Evolutionary conservation across 148 eudicot genomes (phyloP), one percentile per base, ranked within the genome.

Genomic region (Spergularia marina): DNA sequence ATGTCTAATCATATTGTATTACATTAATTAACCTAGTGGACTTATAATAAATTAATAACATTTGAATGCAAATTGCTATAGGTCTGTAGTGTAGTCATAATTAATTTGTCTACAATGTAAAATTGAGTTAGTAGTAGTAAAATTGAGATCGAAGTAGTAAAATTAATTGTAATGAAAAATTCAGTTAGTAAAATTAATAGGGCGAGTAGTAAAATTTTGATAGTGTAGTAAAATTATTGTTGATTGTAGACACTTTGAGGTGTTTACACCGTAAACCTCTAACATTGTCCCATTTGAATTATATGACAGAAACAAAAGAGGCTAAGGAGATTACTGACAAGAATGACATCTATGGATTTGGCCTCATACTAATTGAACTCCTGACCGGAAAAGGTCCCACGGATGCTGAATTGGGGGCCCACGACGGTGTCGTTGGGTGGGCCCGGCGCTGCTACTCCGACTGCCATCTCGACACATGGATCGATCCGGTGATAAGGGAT

Each of bases 391-490:
- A 61, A 69, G 79, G 79, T 4, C 89, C 91, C 6, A 73, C 12
- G 5, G 93, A 86, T n/a, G 13, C 76, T 2, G 89, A 84, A 76
- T 72, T 87, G 8, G 95, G 88, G 18, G 68, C 53, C 80, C 91
- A 87, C 6, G 82, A 84, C 21, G 85, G 81, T 60, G 47, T 93
- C 12, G 83, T 91, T 2, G 92, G 78, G 53, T 93, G 98, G 96
- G 96, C 94, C 18, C 82, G 85, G 2, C 89, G 89, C 7, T 89
- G 94, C 83, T 93, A 93, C 84, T 85, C 96, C 1, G 96, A 93
- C 15, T 87, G 96, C 70, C 96, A 87, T 82, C 85, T 93, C 9
- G 94, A 91, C 74, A 71, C 80, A 65, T 93, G 98, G 98, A 82
- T 88, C 13, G 92, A 91, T 82, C 85, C 92, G 0, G 64, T 14